These are phyloP conservation scores for Cryptosporidium sp. DNA, from an alignment of 169 alveolate genomes.

Conservation along the genomic window DNA sequence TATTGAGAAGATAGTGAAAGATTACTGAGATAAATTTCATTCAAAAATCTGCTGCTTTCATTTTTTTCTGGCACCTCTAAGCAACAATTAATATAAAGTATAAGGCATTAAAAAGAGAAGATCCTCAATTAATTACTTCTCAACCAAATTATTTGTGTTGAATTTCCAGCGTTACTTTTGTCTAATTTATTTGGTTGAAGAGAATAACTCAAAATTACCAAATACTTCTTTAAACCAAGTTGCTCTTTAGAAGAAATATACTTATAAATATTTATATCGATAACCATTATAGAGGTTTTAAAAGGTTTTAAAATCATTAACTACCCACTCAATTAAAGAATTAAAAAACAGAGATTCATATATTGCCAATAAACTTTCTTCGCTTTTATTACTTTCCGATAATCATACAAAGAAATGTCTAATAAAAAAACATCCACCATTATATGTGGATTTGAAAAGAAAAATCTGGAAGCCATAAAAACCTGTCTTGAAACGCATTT, in stretches of 20 bases:
- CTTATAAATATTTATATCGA: too few relatives aligned
- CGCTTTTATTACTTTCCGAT: not conserved
- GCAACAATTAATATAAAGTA: too few relatives aligned
- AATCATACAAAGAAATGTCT: not conserved
- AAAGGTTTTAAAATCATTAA: too few relatives aligned
- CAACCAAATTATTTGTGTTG: not conserved
- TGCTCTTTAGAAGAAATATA: not conserved
- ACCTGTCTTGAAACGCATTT: constrained; percentile 11
- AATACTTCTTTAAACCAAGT: not conserved
- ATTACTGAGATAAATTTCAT: not conserved
- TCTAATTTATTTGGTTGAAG: not conserved
- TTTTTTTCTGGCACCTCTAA: not conserved
- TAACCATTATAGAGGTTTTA: too few relatives aligned
- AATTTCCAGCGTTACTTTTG: not conserved
- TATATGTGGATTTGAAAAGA: constrained; percentile 11
- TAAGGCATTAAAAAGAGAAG: not conserved
- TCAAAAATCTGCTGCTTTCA: not conserved
- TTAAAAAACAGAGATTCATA: not conserved
- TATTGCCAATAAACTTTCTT: not conserved
- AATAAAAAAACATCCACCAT: not conserved
- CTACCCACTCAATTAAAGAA: not conserved
- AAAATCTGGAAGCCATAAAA: constrained; percentile 1
- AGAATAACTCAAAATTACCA: not conserved
- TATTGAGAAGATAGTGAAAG: not conserved
- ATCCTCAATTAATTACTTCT: not conserved